Percentiles rank a stretch among this genome's conserved stretches.
These are phyloP conservation scores for Epichloe elymi DNA, from an alignment of 2,329 filamentous ascomycete genomes.

Conservation along the genomic window DNA sequence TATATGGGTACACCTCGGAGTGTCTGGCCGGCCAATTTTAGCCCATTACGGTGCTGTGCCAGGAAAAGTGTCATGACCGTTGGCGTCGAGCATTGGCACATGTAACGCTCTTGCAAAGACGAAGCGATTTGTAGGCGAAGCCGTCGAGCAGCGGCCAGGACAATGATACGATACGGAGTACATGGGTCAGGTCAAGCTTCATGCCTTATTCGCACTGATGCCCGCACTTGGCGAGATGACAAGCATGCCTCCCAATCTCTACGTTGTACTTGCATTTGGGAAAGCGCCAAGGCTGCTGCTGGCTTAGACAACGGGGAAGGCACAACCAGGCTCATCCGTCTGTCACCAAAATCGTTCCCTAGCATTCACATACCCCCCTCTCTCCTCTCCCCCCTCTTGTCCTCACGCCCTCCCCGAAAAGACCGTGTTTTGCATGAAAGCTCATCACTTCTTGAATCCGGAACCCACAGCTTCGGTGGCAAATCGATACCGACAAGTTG, in stretches of 20 bases:
- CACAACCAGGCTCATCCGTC: background rate
- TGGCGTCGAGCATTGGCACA: too few species aligned
- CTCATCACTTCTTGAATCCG: background rate
- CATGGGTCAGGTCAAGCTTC: background rate
- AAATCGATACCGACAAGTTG: background rate
- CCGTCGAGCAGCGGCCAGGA: too few species aligned
- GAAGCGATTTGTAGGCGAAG: too few species aligned
- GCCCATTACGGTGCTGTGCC: too few species aligned
- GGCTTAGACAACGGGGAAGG: background rate
- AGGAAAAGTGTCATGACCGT: too few species aligned
- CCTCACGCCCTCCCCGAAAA: background rate
- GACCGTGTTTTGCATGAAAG: background rate
- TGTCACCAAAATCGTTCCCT: background rate
- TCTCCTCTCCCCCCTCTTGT: background rate
- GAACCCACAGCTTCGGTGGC: background rate
- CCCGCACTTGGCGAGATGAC: too few species aligned
- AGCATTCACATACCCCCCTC: too few species aligned
- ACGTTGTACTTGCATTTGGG: background rate
- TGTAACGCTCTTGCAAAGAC: too few species aligned
- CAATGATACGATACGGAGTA: background rate
- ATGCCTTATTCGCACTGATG: too few species aligned
- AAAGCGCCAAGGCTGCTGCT: background rate
- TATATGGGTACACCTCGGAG: background rate
- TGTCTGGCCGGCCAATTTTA: background rate
- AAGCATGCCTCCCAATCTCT: too few species aligned